Evolutionary conservation across 208 protist genomes (phyloP).

Genomic region (Crithidia acanthocephali): DNA sequence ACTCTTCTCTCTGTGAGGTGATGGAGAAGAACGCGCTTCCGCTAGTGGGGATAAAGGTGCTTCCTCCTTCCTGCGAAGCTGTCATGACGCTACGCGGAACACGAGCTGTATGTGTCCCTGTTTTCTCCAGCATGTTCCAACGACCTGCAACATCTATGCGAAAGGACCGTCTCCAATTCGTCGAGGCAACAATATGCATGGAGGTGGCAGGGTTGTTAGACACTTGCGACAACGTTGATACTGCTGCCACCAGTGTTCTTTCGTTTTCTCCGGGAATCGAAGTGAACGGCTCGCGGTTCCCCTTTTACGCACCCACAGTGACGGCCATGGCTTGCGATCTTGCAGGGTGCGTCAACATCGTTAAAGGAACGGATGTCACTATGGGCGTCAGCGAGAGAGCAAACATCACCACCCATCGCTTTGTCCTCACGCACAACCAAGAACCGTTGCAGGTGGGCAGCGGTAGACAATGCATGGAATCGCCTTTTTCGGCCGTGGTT

Average conservation of each 20-base stretch:
- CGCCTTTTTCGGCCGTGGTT: conserved; percentile 45
- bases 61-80: conserved; percentile 49
- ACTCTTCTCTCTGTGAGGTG: conserved; percentile 60
- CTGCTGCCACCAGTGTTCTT: conserved; percentile 19
- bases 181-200: conserved; percentile 66
- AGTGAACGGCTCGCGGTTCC: conserved; percentile 78
- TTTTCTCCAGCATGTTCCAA: conserved; percentile 69
- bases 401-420: conserved; percentile 34
- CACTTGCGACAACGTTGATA: conserved; percentile 26
- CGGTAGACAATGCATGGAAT: conserved; percentile 55
- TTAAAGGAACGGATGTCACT: conserved; percentile 40
- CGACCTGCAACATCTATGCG: conserved; percentile 37
- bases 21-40: conserved; percentile 59
- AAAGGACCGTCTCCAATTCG: conserved; percentile 69
- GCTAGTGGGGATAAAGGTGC: conserved; percentile 77
- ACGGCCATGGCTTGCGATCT: conserved; percentile 73
- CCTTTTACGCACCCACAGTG: conserved; percentile 75
- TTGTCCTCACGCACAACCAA: conserved; percentile 66
- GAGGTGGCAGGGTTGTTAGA: conserved; percentile 38
- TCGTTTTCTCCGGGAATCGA: conserved; percentile 61
- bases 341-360: conserved; percentile 56
- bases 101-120: conserved; percentile 58
- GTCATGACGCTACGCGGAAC: conserved; percentile 50
- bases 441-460: conserved; percentile 76
- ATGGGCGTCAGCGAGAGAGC: conserved; percentile 29